Evolutionary conservation across 2,329 filamentous ascomycete genomes (phyloP).

Genomic region (Colletotrichum sp.): DNA sequence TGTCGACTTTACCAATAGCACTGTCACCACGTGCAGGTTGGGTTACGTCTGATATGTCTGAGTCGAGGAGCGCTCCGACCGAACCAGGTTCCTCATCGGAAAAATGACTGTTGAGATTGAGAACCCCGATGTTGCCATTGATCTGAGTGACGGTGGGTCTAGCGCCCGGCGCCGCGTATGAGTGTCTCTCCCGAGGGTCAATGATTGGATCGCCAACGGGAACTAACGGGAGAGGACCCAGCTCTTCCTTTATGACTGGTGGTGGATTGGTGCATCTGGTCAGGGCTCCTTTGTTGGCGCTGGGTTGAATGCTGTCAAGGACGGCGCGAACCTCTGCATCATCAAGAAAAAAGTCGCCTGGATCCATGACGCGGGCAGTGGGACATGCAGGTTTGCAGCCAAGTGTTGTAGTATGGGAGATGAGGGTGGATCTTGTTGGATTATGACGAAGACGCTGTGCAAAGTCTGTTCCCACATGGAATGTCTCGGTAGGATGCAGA

Average conservation of each 20-base stretch:
- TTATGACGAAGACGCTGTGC: not conserved
- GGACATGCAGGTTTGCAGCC: not conserved
- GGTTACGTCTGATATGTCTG: not conserved
- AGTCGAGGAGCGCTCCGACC: not conserved
- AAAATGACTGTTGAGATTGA: not conserved
- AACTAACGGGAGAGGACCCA: not conserved
- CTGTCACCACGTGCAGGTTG: not conserved
- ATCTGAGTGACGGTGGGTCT: not conserved
- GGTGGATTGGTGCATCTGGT: not conserved
- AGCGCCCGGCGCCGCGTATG: not conserved
- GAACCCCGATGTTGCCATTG: not conserved
- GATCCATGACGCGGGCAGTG: not conserved
- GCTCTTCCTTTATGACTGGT: not conserved
- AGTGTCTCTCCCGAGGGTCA: not conserved
- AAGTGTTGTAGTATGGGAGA: not conserved
- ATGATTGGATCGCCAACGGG: not conserved
- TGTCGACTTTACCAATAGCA: not conserved
- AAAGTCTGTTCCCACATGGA: not conserved
- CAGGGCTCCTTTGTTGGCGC: not conserved
- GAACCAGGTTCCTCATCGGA: not conserved
- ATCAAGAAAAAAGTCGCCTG: not conserved
- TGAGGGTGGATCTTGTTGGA: not conserved
- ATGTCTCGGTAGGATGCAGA: not conserved
- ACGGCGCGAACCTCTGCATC: not conserved
- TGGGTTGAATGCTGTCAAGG: not conserved